Evolutionary conservation across 2,329 filamentous ascomycete species (phyloP).

Genomic region (Diaporthe vaccinii): DNA sequence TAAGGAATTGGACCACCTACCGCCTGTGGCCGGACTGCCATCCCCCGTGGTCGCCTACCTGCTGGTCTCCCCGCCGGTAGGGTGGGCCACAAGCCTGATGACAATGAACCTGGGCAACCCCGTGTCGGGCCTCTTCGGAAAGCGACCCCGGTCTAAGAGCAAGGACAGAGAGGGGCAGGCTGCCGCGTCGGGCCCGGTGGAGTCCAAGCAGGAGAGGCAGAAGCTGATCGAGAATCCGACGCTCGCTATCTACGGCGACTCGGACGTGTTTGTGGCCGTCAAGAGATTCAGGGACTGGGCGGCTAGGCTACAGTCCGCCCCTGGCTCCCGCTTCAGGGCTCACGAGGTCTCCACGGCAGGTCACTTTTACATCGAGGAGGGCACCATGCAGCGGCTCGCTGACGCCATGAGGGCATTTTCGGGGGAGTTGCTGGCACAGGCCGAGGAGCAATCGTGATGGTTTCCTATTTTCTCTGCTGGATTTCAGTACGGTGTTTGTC

Average conservation of each 20-base stretch:
- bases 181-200: background rate
- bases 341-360: slow-evolving; percentile 62
- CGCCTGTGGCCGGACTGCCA: slow-evolving; percentile 51
- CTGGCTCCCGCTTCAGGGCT: slow-evolving; percentile 56
- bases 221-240: slow-evolving; percentile 72
- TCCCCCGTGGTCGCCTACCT: slow-evolving; percentile 67
- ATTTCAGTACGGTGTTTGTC: too few relatives aligned
- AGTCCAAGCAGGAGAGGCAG: slow-evolving; percentile 49
- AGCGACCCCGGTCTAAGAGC: slow-evolving; percentile 35
- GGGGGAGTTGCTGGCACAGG: slow-evolving; percentile 43
- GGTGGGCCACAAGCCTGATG: slow-evolving; percentile 70
- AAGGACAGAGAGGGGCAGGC: slow-evolving; percentile 31
- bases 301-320: slow-evolving; percentile 59
- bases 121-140: slow-evolving; percentile 44
- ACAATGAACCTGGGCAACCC: slow-evolving; percentile 67
- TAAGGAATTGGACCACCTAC: slow-evolving; percentile 45
- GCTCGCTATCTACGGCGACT: slow-evolving; percentile 80
- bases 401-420: slow-evolving; percentile 50
- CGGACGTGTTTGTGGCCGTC: slow-evolving; percentile 79
- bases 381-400: slow-evolving; percentile 52
- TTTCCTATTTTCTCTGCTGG: too few relatives aligned
- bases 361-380: slow-evolving; percentile 67
- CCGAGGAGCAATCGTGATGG: background rate
- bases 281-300: slow-evolving; percentile 77
- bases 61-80: slow-evolving; percentile 76